Base-by-base conservation (phyloP, 2,329 filamentous ascomycete species). In the Hypoxylon sp. region DNA sequence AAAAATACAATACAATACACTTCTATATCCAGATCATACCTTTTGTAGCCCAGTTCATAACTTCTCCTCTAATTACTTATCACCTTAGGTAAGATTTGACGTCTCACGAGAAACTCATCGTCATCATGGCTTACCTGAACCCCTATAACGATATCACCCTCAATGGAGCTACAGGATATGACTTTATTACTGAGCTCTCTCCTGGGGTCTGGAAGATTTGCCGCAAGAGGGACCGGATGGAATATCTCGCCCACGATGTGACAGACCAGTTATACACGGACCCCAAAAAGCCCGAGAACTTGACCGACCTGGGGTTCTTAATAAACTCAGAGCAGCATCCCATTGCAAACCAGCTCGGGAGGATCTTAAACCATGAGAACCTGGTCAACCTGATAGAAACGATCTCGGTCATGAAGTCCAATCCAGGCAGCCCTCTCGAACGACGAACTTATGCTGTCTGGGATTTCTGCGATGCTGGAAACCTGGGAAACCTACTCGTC, bases 391-490 rank as follows among this genome's bases (percentile, higher is more conserved):
- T 85, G 44, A 76, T 79, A 31, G 82, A 82, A 51, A 76, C 76
- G n/a, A 76, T 83, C 52, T 68, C 67, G 8, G 39, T 74, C 10
- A 72, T 72, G 52, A 68, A 67, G 31, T 68, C 69, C 52, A 61
- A 60, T 29, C 72, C 71, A 31, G 70, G 66, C 13, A 69, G 63
- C 22, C 4, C 8, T 47, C 62, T 5, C 46, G 63, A 33, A 14
- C 57, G 63, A 51, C 70, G 51, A 22, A 64, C 31, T 8, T 75
- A 65, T 58, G 77, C 51, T 14, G 76, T 88, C 22, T 87, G 82
- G 81, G 86, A 88, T 74, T 83, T 81, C 60, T 87, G 85, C 77
- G 83, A 87, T 65, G 85, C 82, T 3, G 85, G 85, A 35, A 84
- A 80, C 44, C 80, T 88, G 37, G 78, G 79, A 24, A 79, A 79